Conservation (phyloP, 768 basidiomycete genomes). For the Hemileccinum rubropunctum region DNA sequence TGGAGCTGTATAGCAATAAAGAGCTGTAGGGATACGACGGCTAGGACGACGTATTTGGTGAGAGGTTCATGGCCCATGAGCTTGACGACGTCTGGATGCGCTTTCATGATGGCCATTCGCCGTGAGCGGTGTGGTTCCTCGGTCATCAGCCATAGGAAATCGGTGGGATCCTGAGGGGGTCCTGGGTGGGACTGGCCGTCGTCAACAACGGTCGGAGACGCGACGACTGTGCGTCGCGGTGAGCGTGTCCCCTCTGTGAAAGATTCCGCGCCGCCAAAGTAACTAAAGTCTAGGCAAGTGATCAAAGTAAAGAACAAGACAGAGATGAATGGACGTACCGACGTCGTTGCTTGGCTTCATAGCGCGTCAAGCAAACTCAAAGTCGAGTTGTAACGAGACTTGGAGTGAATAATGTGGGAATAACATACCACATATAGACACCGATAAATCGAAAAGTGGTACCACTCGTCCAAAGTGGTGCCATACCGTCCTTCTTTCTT, state of each 20-base stretch:
- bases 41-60: slow-evolving; percentile 87
- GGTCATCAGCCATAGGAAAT: slow-evolving; percentile 96
- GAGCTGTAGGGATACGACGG: slow-evolving; percentile 80
- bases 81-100: slow-evolving; percentile 93
- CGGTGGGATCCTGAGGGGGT: slow-evolving; percentile 72
- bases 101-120: slow-evolving; percentile 86
- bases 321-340: slow-evolving; percentile 14
- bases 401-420: slow-evolving; percentile 22
- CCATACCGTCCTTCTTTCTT: slow-evolving; percentile 10
- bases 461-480: slow-evolving; percentile 23
- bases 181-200: slow-evolving; percentile 42
- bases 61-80: slow-evolving; percentile 94
- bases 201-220: slow-evolving; percentile 37
- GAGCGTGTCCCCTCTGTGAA: slow-evolving; percentile 53
- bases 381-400: background rate
- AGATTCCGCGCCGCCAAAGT: slow-evolving; percentile 83
- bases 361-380: no score
- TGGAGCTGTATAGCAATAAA: slow-evolving; percentile 61
- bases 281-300: slow-evolving; percentile 59
- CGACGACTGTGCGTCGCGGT: slow-evolving; percentile 49
- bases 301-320: background rate
- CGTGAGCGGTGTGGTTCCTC: slow-evolving; percentile 95
- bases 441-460: slow-evolving; percentile 18
- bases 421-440: slow-evolving; percentile 14
- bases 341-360: slow-evolving; percentile 18